phyloP scores from a whole-genome alignment of 345 rosid species.

The Mercurialis annua region DNA sequence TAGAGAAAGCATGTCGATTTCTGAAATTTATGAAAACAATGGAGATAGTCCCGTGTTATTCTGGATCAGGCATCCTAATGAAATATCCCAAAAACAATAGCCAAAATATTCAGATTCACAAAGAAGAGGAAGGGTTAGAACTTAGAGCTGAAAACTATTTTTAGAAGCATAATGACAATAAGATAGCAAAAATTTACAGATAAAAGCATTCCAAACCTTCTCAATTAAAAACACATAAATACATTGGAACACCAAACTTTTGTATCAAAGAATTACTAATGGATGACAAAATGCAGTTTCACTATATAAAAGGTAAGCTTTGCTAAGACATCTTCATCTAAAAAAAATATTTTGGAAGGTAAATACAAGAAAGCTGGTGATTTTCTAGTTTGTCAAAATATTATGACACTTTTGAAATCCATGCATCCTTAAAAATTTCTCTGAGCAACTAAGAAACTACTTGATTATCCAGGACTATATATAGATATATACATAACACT shows the following conservation, averaged over 20 bases:
- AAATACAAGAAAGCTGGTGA: no score
- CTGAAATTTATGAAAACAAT: background rate
- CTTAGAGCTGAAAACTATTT: background rate
- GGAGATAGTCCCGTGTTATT: background rate
- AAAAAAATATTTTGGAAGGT: no score
- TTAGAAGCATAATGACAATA: background rate
- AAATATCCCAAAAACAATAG: background rate
- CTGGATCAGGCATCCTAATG: background rate
- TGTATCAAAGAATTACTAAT: background rate
- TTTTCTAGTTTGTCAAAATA: no score
- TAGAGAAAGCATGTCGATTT: background rate
- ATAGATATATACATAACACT: background rate
- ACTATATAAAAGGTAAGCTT: no score
- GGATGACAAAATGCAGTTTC: no score
- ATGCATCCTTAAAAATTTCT: background rate
- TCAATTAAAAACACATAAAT: background rate
- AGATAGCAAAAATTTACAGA: constrained; percentile 5
- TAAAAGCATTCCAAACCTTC: background rate
- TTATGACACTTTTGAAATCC: no score
- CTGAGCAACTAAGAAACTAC: background rate
- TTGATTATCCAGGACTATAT: background rate
- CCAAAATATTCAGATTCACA: background rate
- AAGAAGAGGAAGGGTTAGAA: no score
- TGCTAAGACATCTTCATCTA: no score
- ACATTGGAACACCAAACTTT: background rate